A percentile compares a stretch with the other conserved stretches of the same genome.
These are phyloP conservation scores for Juncus effusus DNA, from an alignment of 176 grass and related monocot species.

Conservation along the genomic window DNA sequence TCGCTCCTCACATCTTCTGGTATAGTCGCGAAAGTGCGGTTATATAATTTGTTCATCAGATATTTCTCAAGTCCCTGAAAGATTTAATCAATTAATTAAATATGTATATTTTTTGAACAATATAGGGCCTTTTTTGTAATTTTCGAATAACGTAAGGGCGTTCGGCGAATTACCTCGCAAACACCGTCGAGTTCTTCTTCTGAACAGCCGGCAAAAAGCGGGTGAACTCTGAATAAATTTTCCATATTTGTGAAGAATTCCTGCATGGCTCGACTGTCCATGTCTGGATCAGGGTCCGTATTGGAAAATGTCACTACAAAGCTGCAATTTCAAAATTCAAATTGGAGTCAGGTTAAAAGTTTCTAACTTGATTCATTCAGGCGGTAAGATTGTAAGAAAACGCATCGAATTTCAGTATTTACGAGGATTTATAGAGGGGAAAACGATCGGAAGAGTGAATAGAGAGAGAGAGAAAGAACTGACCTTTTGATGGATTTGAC, in stretches of 20 bases:
- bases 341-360: background rate
- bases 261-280: constrained; percentile 73
- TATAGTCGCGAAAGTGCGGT: constrained; percentile 89
- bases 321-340: constrained; percentile 27
- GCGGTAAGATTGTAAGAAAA: background rate
- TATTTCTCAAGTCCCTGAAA: constrained; percentile 98
- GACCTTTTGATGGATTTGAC: constrained; percentile 97
- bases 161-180: constrained; percentile 63
- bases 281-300: constrained; percentile 85
- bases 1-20: constrained; percentile 88
- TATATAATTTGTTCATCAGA: constrained; percentile 93
- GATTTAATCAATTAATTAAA: constrained; percentile 14
- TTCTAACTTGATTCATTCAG: background rate
- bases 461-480: background rate
- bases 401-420: too few species aligned
- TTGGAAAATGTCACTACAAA: constrained; percentile 91
- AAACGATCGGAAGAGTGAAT: too few species aligned
- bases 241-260: constrained; percentile 93
- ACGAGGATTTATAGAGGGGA: too few species aligned
- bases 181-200: constrained; percentile 97
- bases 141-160: too few species aligned
- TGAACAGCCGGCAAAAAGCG: constrained; percentile 93
- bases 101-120: too few species aligned
- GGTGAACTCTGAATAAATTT: constrained; percentile 79
- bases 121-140: too few species aligned